phyloP scores from a whole-genome alignment of 164 flowering plant genomes.

The Brasenia schreberi region DNA sequence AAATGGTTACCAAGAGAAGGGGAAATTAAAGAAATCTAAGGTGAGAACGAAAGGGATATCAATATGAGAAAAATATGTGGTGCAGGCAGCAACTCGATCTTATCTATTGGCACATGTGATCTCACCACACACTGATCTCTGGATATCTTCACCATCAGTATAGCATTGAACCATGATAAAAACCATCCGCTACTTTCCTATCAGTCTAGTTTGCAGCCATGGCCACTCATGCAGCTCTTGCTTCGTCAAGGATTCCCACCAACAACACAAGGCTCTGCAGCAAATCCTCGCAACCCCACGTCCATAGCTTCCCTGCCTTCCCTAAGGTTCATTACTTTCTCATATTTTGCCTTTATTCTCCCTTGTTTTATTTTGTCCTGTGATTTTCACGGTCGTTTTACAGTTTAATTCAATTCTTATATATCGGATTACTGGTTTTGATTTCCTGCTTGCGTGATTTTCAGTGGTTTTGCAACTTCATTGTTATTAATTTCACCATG shows the following conservation, averaged over 20 bases:
- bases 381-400: too few relatives aligned
- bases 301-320: conserved; percentile 55
- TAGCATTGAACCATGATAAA: background rate
- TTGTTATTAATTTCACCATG: background rate
- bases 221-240: conserved; percentile 92
- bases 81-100: background rate
- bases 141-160: background rate
- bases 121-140: background rate
- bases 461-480: too few relatives aligned
- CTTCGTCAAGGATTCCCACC: conserved; percentile 70
- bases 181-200: background rate
- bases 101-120: background rate
- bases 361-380: background rate
- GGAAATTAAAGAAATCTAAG: too few relatives aligned
- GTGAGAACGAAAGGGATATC: too few relatives aligned
- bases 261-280: conserved; percentile 40
- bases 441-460: too few relatives aligned
- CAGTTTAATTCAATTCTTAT: too few relatives aligned
- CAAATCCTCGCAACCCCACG: conserved; percentile 14
- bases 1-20: background rate
- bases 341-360: background rate
- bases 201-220: conserved; percentile 48
- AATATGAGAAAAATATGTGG: background rate
- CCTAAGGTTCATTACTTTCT: conserved; percentile 38
- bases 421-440: too few relatives aligned